Percentiles rank a stretch among this genome's conserved stretches.
Evolutionary conservation across 2,329 filamentous ascomycete species (phyloP).

Genomic region (Aspergillus fructus): DNA sequence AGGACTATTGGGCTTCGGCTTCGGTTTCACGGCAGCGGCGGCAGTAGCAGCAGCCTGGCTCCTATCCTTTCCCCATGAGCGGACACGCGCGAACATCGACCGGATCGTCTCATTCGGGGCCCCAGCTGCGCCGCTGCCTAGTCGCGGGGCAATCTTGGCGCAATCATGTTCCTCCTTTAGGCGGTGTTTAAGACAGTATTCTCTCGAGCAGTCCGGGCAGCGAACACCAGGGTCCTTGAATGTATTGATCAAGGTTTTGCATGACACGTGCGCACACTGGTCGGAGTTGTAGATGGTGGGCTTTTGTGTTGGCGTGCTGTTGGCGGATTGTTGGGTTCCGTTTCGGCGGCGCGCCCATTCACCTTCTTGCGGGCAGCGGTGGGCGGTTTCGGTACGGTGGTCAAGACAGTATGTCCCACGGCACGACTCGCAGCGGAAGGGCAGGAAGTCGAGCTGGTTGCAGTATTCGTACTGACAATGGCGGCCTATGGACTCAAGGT

Average conservation of each 20-base stretch:
- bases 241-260: conserved; percentile 55
- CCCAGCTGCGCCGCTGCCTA: conserved; percentile 45
- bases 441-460: conserved; percentile 92
- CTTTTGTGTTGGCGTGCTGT: conserved; percentile 41
- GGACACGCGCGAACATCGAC: conserved; percentile 73
- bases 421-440: conserved; percentile 91
- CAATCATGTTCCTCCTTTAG: conserved; percentile 76
- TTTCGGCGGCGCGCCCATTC: conserved; percentile 58
- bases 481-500: conserved; percentile 80
- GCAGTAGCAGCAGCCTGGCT: conserved; percentile 63
- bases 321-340: conserved; percentile 23
- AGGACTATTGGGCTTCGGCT: conserved; percentile 49
- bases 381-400: conserved; percentile 81
- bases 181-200: conserved; percentile 54
- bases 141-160: conserved; percentile 65
- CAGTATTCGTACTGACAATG: conserved; percentile 93
- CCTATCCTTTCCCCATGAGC: conserved; percentile 77
- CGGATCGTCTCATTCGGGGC: conserved; percentile 62
- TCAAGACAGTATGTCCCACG: conserved; percentile 83
- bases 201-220: conserved; percentile 49
- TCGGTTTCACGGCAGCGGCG: conserved; percentile 58
- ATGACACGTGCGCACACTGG: conserved; percentile 49
- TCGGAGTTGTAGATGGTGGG: conserved; percentile 57
- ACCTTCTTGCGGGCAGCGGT: conserved; percentile 64
- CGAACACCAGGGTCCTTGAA: conserved; percentile 51